Conservation (phyloP, 495 filamentous ascomycete species). For the Symbiotaphrina buchneri region DNA sequence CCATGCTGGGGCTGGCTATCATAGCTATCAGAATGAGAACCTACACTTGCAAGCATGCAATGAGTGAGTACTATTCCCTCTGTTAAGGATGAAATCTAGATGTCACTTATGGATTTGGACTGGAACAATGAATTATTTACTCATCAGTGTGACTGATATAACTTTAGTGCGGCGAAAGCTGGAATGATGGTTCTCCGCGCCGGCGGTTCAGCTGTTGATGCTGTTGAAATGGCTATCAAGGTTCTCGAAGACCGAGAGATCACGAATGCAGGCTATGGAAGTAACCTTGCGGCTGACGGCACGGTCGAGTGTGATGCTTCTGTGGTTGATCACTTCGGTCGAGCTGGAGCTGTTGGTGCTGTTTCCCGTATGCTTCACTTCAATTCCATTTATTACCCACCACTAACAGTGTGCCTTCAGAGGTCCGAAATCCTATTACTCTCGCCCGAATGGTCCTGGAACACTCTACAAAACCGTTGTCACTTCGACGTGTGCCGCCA, state of each 20-base stretch:
- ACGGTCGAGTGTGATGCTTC: conserved; percentile 86
- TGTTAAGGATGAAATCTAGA: background rate
- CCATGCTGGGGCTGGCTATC: conserved; percentile 91
- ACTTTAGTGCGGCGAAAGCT: conserved; percentile 45
- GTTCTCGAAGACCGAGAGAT: conserved; percentile 81
- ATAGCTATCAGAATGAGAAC: conserved; percentile 62
- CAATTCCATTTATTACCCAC: too few relatives aligned
- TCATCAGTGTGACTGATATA: conserved; percentile 2
- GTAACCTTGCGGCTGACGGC: conserved; percentile 80
- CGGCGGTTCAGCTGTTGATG: conserved; percentile 65
- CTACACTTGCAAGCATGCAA: conserved; percentile 68
- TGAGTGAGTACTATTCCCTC: conserved; percentile 35
- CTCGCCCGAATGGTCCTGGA: conserved; percentile 69
- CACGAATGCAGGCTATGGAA: conserved; percentile 89
- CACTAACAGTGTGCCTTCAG: conserved; percentile 19
- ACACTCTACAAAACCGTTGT: conserved; percentile 42
- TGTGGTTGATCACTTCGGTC: conserved; percentile 71
- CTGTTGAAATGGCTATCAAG: conserved; percentile 78
- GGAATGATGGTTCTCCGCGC: conserved; percentile 58
- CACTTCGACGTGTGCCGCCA: conserved; percentile 71
- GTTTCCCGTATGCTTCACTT: conserved; percentile 72
- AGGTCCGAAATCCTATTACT: conserved; percentile 78
- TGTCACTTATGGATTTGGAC: background rate
- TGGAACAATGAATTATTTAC: background rate
- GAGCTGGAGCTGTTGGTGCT: conserved; percentile 83